These are phyloP conservation scores for Hypoxylon sp. DNA, from an alignment of 2,329 filamentous ascomycete species.

Conservation along the genomic window DNA sequence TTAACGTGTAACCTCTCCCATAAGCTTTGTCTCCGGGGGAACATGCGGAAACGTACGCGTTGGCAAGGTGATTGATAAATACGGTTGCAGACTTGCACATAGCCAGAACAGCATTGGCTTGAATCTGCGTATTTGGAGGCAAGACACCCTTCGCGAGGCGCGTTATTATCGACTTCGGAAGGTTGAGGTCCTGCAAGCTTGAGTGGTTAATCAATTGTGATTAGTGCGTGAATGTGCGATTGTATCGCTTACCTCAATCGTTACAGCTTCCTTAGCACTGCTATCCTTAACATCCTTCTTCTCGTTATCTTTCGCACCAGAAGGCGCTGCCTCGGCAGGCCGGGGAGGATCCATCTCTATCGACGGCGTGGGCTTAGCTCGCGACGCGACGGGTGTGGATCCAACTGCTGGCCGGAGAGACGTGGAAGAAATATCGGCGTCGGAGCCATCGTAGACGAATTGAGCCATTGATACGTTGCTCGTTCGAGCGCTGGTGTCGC, in stretches of 20 bases:
- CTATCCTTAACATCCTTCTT: constrained; percentile 57
- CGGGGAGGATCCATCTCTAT: constrained; percentile 57
- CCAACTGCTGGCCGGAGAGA: constrained; percentile 46
- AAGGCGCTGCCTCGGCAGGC: constrained; percentile 45
- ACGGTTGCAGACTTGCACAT: constrained; percentile 86
- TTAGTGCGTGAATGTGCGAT: neutral
- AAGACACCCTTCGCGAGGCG: constrained; percentile 84
- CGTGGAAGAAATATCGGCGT: constrained; percentile 39
- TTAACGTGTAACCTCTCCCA: neutral
- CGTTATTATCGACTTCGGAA: constrained; percentile 86
- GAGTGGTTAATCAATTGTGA: constrained; percentile 33
- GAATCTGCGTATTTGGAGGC: constrained; percentile 85
- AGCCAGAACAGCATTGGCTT: constrained; percentile 84
- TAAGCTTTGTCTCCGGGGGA: neutral
- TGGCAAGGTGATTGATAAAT: constrained; percentile 84
- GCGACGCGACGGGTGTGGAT: constrained; percentile 40
- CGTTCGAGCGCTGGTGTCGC: constrained; percentile 59
- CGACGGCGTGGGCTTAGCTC: constrained; percentile 46
- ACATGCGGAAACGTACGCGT: constrained; percentile 69
- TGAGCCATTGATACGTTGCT: constrained; percentile 64
- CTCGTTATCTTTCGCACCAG: constrained; percentile 55
- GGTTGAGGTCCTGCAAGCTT: constrained; percentile 73
- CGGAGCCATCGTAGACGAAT: constrained; percentile 62
- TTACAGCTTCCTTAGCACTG: constrained; percentile 54
- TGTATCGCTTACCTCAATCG: constrained; percentile 66